Base-by-base conservation (phyloP, 768 basidiomycete genomes). In the Rubroboletus satanas region DNA sequence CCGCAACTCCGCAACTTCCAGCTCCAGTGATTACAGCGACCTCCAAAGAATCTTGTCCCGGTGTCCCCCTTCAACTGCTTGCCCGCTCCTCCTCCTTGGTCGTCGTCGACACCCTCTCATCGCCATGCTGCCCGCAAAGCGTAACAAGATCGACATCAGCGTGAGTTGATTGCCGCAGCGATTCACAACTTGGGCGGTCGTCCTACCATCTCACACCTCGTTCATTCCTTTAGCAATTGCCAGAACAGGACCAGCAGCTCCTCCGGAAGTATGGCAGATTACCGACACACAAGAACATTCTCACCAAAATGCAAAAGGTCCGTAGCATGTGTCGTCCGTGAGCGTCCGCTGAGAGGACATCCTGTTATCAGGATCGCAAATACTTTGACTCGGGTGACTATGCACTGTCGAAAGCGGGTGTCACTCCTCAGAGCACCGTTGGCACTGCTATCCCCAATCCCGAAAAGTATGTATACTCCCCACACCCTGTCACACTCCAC, bases 311-410 rank as follows among this genome's bases (percentile, higher is more conserved):
- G 88, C 92, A 94, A 74, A 96, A 93, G 85, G 95, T 91, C 43
- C 47, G 79, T 66, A 11, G 18, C 41, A 49, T 35, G 38, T 33
- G 35, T 29, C n/a, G 52, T 43, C 33, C 52, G 26, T 38, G 21
- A 37, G 28, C 37, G 58, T 51, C 54, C 49, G 36, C 28, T 52
- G 44, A 57, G 48, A 58, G 41, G 52, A 38, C 37, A 31, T 15
- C 51, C 54, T 59, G n/a, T 44, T 23, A 49, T 36, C 62, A 98
- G 95, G 96, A 99, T 68, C 90, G 97, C 66, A 98, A 98, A 74
- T 99, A 93, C 76, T 99, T 99, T 72, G 97, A 98, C 75, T 98
- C 96, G 52, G 97, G 97, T 54, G 97, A 99, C 72, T 98, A 98
- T 67, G 95, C 95, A 31, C 79, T 99, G 61, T 93, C 93, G 48